These are phyloP conservation scores for Trematosphaeria pertusa DNA, from an alignment of 2,329 filamentous ascomycete genomes.

Conservation along the genomic window DNA sequence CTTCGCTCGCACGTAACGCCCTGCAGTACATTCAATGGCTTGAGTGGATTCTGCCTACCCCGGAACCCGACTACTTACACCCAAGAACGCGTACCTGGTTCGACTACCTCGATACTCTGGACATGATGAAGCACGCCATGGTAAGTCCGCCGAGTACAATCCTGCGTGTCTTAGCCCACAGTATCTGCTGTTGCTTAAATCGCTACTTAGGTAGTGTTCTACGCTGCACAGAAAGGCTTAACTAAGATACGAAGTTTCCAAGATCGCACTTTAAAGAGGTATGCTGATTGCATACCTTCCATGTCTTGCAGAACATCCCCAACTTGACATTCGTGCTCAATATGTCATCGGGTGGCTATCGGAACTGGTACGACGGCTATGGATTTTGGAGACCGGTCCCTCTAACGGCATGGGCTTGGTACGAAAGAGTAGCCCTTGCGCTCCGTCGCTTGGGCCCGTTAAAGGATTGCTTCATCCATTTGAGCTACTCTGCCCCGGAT, in stretches of 20 bases:
- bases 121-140: conserved; percentile 18
- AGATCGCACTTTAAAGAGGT: too few species aligned
- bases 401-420: neutral
- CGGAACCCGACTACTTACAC: neutral
- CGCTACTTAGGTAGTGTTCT: too few species aligned
- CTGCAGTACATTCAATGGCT: conserved; percentile 16
- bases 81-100: conserved; percentile 9
- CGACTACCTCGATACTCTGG: conserved; percentile 19
- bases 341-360: conserved; percentile 3
- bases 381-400: neutral
- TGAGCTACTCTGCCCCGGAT: neutral
- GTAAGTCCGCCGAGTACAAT: too few species aligned
- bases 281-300: too few species aligned
- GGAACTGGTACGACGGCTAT: neutral
- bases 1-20: conserved; percentile 10
- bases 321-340: conserved; percentile 16
- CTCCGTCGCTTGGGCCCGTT: conserved; percentile 7
- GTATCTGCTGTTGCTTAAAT: too few species aligned
- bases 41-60: too few species aligned
- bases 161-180: too few species aligned
- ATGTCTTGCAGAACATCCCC: too few species aligned
- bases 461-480: conserved; percentile 15
- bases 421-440: conserved; percentile 3
- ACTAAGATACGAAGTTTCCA: too few species aligned
- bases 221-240: too few species aligned